Conservation (phyloP, 768 basidiomycete species). For the Boletus rubescentipes region DNA sequence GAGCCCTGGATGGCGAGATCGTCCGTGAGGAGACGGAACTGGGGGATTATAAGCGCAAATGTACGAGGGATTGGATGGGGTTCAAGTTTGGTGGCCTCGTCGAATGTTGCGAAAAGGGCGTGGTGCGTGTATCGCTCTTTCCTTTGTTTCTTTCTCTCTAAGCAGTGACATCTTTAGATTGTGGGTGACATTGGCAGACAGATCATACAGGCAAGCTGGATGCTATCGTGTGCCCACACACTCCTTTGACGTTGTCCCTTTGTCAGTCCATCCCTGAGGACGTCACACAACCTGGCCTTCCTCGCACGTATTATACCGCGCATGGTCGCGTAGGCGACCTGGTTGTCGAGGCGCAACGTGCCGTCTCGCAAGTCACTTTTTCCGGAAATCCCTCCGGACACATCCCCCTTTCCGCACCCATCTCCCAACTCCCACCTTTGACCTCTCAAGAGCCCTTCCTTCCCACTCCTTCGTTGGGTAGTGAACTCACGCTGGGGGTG, state of each 20-base stretch:
- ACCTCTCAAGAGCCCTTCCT: conserved; percentile 22
- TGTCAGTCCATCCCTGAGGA: conserved; percentile 76
- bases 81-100: conserved; percentile 86
- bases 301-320: conserved; percentile 69
- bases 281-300: conserved; percentile 75
- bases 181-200: conserved; percentile 51
- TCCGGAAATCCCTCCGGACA: conserved; percentile 37
- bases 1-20: conserved; percentile 77
- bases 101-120: conserved; percentile 83
- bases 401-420: not conserved
- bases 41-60: conserved; percentile 79
- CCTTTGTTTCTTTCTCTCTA: not conserved
- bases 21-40: conserved; percentile 76
- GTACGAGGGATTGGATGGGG: conserved; percentile 68
- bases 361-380: conserved; percentile 53
- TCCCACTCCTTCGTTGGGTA: conserved; percentile 34
- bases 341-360: conserved; percentile 59
- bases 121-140: conserved; percentile 33
- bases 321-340: conserved; percentile 61
- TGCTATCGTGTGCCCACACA: not conserved
- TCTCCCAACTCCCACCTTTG: not conserved
- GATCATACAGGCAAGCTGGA: conserved; percentile 38
- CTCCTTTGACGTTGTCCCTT: conserved; percentile 3
- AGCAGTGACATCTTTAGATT: conserved; percentile 31
- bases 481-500: conserved; percentile 27